A percentile compares a stretch with the other conserved stretches of the same genome.
Conservation (phyloP, 441 rosid genomes). For the Arabidopsis lyrata region DNA sequence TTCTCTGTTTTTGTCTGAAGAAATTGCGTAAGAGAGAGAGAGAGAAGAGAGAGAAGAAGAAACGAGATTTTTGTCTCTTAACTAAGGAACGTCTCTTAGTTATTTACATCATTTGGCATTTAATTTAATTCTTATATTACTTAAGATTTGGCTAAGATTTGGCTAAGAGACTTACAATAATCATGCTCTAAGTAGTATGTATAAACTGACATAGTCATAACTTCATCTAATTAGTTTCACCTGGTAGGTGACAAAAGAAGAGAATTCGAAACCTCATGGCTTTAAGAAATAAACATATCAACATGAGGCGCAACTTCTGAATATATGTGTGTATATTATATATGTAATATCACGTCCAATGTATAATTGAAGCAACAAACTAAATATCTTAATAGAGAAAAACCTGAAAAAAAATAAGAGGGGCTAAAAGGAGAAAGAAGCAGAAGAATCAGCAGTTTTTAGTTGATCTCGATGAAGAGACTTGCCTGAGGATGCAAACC, state of each 20-base stretch:
- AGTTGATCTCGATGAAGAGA: constrained; percentile 93
- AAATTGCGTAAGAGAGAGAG: too few relatives aligned
- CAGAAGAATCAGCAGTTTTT: constrained; percentile 17
- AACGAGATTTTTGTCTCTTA: too few relatives aligned
- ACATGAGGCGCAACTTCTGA: constrained; percentile 28
- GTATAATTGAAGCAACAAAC: constrained; percentile 31
- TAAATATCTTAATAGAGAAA: constrained; percentile 21
- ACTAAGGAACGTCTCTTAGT: too few relatives aligned
- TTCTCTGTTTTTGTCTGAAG: too few relatives aligned
- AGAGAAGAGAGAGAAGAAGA: too few relatives aligned
- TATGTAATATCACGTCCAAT: constrained; percentile 15
- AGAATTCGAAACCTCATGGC: neutral
- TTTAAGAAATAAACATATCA: constrained; percentile 17
- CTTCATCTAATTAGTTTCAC: too few relatives aligned
- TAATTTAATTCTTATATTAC: too few relatives aligned
- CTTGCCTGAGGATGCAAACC: constrained; percentile 99
- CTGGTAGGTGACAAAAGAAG: neutral
- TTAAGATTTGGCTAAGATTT: too few relatives aligned
- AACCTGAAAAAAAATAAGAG: neutral
- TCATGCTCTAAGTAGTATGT: neutral
- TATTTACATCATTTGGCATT: too few relatives aligned
- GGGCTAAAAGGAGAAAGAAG: constrained; percentile 23
- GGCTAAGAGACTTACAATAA: too few relatives aligned
- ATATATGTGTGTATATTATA: constrained; percentile 23
- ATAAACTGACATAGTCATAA: too few relatives aligned